Conservation (phyloP, 2,329 filamentous ascomycete genomes). For the Trichophyton rubrum region DNA sequence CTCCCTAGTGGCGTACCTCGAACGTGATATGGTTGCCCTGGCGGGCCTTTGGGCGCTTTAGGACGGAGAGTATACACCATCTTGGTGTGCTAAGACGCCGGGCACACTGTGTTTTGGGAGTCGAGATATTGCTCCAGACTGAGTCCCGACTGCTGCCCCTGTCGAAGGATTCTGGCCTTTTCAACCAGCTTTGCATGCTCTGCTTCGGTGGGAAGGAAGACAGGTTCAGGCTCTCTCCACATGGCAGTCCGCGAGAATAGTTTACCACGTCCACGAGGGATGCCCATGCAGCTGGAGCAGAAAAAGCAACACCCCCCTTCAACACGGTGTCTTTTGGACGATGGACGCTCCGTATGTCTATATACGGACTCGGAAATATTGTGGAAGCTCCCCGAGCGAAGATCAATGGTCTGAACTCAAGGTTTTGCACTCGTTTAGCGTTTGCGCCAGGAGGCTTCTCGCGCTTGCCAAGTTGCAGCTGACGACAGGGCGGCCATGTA, state of each 20-base stretch:
- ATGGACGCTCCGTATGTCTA: not conserved
- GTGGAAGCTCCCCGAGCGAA: not conserved
- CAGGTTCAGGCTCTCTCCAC: no score
- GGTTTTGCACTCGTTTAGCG: not conserved
- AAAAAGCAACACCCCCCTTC: no score
- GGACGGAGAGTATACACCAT: not conserved
- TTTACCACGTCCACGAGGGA: no score
- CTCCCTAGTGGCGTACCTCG: not conserved
- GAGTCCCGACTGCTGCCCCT: not conserved
- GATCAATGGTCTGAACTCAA: slow-evolving; percentile 3
- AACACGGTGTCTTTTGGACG: no score
- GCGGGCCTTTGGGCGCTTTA: not conserved
- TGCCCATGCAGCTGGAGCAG: no score
- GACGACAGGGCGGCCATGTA: slow-evolving; percentile 5
- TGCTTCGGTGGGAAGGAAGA: no score
- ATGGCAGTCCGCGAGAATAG: no score
- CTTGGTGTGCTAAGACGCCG: not conserved
- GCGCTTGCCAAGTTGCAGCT: not conserved
- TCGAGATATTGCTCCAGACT: not conserved
- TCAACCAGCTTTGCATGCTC: no score
- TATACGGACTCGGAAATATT: not conserved
- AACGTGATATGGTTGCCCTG: not conserved
- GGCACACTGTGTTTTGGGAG: not conserved
- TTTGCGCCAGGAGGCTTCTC: not conserved
- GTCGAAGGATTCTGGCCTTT: not conserved